Base-by-base conservation (phyloP, 345 rosid species). In the Jatropha curcas region DNA sequence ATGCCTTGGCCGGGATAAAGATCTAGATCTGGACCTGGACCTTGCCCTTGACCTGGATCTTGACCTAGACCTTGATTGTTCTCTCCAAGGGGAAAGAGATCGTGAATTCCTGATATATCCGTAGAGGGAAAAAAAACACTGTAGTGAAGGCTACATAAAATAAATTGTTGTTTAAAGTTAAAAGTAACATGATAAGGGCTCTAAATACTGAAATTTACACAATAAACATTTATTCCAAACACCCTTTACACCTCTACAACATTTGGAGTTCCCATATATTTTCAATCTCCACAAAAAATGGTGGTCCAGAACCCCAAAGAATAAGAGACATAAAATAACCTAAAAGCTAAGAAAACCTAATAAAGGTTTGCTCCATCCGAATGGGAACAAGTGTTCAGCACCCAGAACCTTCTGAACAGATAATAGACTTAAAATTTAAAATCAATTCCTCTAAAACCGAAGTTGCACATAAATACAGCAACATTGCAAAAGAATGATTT, bases 51-150 rank as follows among this genome's bases (percentile, higher is more conserved):
- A 59, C 35, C 51, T 31, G 1, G 74, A 62, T 39, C 78, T 62
- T 12, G 84, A 84, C 52, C 87, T 84, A 8, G 88, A 82, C 82
- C 83, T 76, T 0, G 84, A 85, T 73, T 82, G 85, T 63, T 82
- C 91, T 75, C 83, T 81, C 83, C 86, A 82, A 1, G 97, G 92
- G 10, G 97, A 88, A 75, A 87, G 92, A 60, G 98, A 88, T 61
- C 71, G 81, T 63, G 91, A 82, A 77, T 76, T 77, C 83, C 98
- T 92, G 80, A 74, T 31, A 51, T 37, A 81, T 28, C 67, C 71
- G 70, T 2, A 12, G 41, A 56, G 63, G 3, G 3, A 1, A 56
- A 56, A 37, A 46, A 50, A 50, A 30, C 25, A 27, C 2, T 30
- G 10, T 27, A 37, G 17, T 11, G 1, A 11, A 25, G 30, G 8